Base-by-base conservation (phyloP, 106 monocot genomes). In the Narthecium ossifragum region DNA sequence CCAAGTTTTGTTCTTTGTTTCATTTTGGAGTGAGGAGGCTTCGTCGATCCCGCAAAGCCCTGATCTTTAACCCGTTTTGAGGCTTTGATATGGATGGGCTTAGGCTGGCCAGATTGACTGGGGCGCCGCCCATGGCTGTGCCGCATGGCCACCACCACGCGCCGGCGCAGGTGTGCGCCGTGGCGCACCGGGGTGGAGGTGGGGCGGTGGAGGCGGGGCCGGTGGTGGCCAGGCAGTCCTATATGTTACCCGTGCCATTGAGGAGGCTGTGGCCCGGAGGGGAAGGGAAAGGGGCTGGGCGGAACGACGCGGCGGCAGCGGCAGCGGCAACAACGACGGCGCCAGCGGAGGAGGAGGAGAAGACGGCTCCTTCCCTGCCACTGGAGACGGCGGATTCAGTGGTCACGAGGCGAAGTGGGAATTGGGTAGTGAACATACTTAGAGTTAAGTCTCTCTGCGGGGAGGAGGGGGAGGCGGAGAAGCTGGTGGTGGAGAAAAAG, bases 381-480 rank as follows among this genome's bases (percentile, higher is more conserved):
- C n/a, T n/a, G n/a, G n/a, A n/a, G 65, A 47, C 24, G 51, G 57
- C 26, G 26, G 29, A 38, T 47, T 58, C 27, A 14, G 69, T 22
- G 47, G 51, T n/a, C 13, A n/a, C n/a, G 53, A 25, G 28, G 34
- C 49, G 57, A 28, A 31, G 52, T 49, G 64, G 51, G 26, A 83
- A 70, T 36, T 79, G 86, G 86, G 70, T 69, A 13, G 23, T 71
- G 75, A 70, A 74, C 34, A 81, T 81, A 40, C 37, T 81, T 41
- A 41, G 59, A 15, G 72, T 81, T 9, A 33, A 53, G 24, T 53
- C 63, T 47, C 26, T 65, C 6, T 75, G 70, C 70, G 48, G 25
- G 53, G 70, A 75, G 40, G 46, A 38, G 63, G 26, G 56, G 55
- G 34, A 47, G 55, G 51, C 51, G 64, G 31, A 30, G 24, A 65